Conservation (phyloP, 306 rosid species). For the Trifolium pratense region DNA sequence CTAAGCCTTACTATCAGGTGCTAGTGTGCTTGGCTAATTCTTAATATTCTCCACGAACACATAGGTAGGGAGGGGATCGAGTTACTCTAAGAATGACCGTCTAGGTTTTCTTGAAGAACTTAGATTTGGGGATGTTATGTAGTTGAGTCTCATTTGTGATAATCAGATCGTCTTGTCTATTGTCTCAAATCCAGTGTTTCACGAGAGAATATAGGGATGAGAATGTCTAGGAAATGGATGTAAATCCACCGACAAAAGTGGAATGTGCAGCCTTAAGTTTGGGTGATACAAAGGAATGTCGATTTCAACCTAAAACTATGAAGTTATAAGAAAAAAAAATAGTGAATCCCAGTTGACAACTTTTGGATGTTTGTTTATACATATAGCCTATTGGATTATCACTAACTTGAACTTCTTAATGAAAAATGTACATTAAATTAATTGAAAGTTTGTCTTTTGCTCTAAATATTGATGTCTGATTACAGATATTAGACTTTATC, state of each 20-base stretch:
- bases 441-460: background rate
- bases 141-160: background rate
- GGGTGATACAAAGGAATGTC: background rate
- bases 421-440: background rate
- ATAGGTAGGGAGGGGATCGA: background rate
- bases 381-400: background rate
- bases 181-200: background rate
- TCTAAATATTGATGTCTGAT: conserved; percentile 20
- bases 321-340: background rate
- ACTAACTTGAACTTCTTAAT: conserved; percentile 27
- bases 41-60: background rate
- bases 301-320: background rate
- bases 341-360: background rate
- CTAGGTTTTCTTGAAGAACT: background rate
- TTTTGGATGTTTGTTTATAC: conserved; percentile 14
- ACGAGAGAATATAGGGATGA: background rate
- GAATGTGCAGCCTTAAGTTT: background rate
- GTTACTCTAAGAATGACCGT: background rate
- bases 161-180: background rate
- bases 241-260: background rate
- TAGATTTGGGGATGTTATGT: background rate
- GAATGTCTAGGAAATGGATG: background rate
- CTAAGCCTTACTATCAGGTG: background rate
- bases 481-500: conserved; percentile 2
- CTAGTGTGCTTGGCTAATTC: background rate